Evolutionary conservation across 148 eudicot genomes (phyloP), one percentile per base, ranked within the genome.

Genomic region (Rhododendron mucronatum): DNA sequence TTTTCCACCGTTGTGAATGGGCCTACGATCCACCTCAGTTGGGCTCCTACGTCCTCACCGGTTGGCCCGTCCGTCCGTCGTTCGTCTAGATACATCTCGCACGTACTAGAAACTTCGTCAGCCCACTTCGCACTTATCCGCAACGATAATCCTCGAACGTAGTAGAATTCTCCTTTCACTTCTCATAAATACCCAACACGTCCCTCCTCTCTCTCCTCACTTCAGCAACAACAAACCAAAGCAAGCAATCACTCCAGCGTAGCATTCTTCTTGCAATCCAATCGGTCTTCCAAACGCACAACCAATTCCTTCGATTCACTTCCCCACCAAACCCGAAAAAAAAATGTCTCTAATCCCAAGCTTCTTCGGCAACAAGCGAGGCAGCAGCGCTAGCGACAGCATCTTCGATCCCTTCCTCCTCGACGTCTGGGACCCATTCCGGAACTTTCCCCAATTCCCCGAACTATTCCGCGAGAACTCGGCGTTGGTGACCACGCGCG

Each of bases 301-400:
- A 3, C 2, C 18, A 30, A 73, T 28, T 33, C 77, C 14, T 3
- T 11, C 77, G 3, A 14, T 41, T 41, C 45, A 41, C 45, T 41
- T 41, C 8, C 45, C 8, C 45, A 41, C 50, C 50, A 47, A 47
- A 47, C 50, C 12, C 50, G 1, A 10, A 47, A 53, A 33, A 50
- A 78, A 78, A n/a, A 85, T 85, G 87, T 78, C 87, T 33, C 75
- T 79, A 44, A 78, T 79, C 75, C 87, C 87, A 78, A 78, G 63
- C 61, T 78, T 85, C 61, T 78, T 78, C 77, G 87, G 82, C 77
- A 39, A 78, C 75, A 53, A 74, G 41, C 86, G 75, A 16, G 45
- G 45, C 45, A 41, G 45, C 45, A 44, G 86, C 79, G 35, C 8
- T 33, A 69, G 1, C 75, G 28, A 13, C 76, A 44, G 59, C 77